Percentiles rank a stretch among this genome's conserved stretches.
These are phyloP conservation scores for Metschnikowia cubensis DNA, from an alignment of 805 yeast genomes.

Conservation along the genomic window DNA sequence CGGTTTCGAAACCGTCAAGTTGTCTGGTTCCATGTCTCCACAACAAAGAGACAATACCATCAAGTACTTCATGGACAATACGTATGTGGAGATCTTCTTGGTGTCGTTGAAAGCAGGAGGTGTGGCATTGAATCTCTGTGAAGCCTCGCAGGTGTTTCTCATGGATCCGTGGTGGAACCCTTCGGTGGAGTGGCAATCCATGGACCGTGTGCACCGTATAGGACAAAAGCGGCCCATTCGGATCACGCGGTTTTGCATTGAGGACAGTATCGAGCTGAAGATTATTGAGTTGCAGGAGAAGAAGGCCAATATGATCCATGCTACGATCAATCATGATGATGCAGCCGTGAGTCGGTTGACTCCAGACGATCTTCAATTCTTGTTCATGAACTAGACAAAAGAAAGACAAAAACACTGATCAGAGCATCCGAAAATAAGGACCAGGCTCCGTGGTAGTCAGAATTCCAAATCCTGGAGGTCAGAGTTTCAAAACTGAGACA, in stretches of 20 bases:
- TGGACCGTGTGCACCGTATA: constrained; percentile 96
- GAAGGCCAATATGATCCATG: constrained; percentile 97
- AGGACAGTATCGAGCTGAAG: constrained; percentile 94
- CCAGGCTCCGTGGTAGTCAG: too few species aligned
- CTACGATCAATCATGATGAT: constrained; percentile 90
- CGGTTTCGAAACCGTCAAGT: constrained; percentile 89
- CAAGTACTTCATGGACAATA: constrained; percentile 86
- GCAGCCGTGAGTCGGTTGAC: constrained; percentile 85
- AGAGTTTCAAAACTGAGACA: too few species aligned
- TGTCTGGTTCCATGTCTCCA: constrained; percentile 97
- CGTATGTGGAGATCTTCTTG: constrained; percentile 86
- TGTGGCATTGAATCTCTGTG: constrained; percentile 93
- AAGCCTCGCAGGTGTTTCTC: constrained; percentile 93
- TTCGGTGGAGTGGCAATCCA: constrained; percentile 96
- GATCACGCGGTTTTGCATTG: constrained; percentile 88
- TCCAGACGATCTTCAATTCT: constrained; percentile 91
- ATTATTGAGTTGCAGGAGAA: constrained; percentile 95
- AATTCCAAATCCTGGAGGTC: too few species aligned
- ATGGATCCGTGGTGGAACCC: constrained; percentile 99
- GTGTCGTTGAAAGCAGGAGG: constrained; percentile 98
- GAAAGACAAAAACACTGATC: neutral
- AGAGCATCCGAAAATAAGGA: too few species aligned
- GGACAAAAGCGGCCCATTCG: constrained; percentile 94
- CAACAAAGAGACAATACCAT: constrained; percentile 90
- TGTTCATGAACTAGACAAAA: constrained; percentile 65